Evolutionary conservation across 176 grass and related monocot species (phyloP).

Genomic region (Carex parvula): DNA sequence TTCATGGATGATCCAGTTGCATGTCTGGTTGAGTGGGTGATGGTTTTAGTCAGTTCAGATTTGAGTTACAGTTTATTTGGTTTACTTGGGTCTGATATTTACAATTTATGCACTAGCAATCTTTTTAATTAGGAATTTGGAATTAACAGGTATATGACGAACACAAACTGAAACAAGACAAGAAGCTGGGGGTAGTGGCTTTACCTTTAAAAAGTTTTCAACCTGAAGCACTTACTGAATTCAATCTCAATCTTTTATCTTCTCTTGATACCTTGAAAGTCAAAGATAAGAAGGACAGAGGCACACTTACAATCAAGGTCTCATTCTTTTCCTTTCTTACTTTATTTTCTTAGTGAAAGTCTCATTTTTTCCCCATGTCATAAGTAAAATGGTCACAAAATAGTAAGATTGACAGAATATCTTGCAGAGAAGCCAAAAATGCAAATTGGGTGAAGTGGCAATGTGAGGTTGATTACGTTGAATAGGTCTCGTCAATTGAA

Average conservation of each 20-base stretch:
- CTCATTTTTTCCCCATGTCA: not conserved
- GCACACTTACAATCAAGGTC: constrained; percentile 72
- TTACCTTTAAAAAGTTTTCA: constrained; percentile 58
- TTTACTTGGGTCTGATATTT: not conserved
- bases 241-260: constrained; percentile 73
- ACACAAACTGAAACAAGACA: constrained; percentile 87
- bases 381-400: not conserved
- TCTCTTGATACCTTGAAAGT: constrained; percentile 94
- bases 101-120: not conserved
- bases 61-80: not conserved
- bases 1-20: not conserved
- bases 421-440: too few relatives aligned
- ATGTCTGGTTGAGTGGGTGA: not conserved
- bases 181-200: constrained; percentile 81
- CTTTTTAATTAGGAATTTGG: not conserved
- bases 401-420: not conserved
- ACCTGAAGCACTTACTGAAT: constrained; percentile 48
- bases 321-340: not conserved
- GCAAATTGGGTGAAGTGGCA: too few relatives aligned
- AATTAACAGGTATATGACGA: constrained; percentile 77
- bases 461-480: too few relatives aligned
- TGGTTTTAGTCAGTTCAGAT: not conserved
- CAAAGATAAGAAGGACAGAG: constrained; percentile 96
- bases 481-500: too few relatives aligned
- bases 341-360: not conserved